A percentile compares a stretch with the other conserved stretches of the same genome.
Evolutionary conservation across 257 asterid genomes (phyloP).

Genomic region (Nicotiana attenuata): DNA sequence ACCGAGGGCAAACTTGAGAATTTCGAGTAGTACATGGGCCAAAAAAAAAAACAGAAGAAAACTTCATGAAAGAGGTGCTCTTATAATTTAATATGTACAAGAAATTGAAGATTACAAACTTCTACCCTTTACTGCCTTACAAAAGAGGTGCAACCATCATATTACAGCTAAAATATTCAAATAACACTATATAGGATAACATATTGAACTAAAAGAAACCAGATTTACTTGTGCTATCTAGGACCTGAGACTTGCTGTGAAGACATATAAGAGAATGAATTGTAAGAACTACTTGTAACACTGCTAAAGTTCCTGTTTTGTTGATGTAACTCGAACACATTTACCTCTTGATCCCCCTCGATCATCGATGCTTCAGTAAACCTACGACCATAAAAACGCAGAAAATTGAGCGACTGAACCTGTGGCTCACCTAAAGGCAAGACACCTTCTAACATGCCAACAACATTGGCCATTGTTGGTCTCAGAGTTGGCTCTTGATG

Average conservation of each 20-base stretch:
- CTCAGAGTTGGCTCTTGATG: constrained; percentile 70
- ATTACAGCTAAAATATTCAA: background rate
- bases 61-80: background rate
- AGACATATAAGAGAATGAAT: constrained; percentile 51
- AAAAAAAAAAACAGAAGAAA: no score
- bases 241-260: constrained; percentile 82
- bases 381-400: constrained; percentile 64
- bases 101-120: background rate
- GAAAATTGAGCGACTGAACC: constrained; percentile 49
- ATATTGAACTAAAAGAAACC: background rate
- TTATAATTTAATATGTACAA: background rate
- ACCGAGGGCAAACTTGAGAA: background rate
- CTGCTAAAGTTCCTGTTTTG: constrained; percentile 19
- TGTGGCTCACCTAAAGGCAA: constrained; percentile 34
- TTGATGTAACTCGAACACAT: constrained; percentile 21
- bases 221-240: constrained; percentile 29
- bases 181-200: background rate
- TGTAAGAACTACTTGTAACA: constrained; percentile 27
- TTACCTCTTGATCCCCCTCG: constrained; percentile 23
- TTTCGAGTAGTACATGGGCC: background rate
- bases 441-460: constrained; percentile 65
- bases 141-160: background rate
- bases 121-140: background rate
- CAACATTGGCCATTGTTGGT: constrained; percentile 59
- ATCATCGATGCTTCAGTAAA: constrained; percentile 46